Base-by-base conservation (phyloP, 2,329 filamentous ascomycete genomes). In the Neopestalotiopsis clavispora region DNA sequence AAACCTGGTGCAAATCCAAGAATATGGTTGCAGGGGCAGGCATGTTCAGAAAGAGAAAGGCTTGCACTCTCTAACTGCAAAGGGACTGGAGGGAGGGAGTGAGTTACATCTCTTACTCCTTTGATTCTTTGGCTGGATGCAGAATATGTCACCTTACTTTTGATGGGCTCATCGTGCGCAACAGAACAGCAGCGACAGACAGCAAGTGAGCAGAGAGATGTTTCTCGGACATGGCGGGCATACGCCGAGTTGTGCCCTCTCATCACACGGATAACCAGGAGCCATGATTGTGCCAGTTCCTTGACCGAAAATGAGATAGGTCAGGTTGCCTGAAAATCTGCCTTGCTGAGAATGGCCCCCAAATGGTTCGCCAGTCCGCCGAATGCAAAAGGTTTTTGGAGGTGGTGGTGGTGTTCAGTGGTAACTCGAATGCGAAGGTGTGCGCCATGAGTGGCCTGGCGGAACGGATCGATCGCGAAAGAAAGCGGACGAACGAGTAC, bases 351-450 rank as follows among this genome's bases (percentile, higher is more conserved):
- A 28, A 12, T 28, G 65, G 65, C 65, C 65, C 65, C 65, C 56
- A 67, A 67, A 42, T 67, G 65, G 65, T 67, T 60, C 65, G 65
- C 65, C 30, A 59, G 17, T 67, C 10, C 65, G 65, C 65, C n/a
- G 42, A 58, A 13, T 34, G 42, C 32, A 34, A 34, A 57, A 38
- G 14, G 10, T 38, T 38, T 38, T 7, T 38, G 34, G 34, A 7
- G 34, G 34, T 38, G 5, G 34, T 38, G 34, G 34, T 38, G 34
- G 34, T 38, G 6, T 13, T 45, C 17, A n/a, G n/a, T 20, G 14
- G 38, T 34, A 30, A 30, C 14, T 66, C 42, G 64, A 34, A 4
- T 52, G 64, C 20, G 28, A 38, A 38, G 34, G 32, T 45, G 13
- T 38, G 32, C 14, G 34, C 30, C 23, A 10, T 64, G 34, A 64